Conservation (phyloP, 208 protist species). For the Histomonas meleagridis region DNA sequence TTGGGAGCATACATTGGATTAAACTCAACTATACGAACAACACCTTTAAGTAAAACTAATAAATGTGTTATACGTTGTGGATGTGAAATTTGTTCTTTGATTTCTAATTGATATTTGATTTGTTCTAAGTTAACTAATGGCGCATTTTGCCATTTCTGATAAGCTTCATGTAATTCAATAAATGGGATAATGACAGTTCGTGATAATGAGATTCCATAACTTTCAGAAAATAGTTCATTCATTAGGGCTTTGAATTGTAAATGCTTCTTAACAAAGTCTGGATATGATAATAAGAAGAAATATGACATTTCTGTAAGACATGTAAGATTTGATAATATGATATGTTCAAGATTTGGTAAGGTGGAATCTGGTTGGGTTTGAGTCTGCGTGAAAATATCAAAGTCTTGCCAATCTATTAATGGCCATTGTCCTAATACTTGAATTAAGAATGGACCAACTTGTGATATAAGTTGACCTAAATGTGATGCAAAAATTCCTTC, state of each 20-base stretch:
- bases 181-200: background rate
- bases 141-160: background rate
- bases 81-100: too few species aligned
- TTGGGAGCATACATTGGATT: background rate
- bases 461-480: background rate
- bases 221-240: background rate
- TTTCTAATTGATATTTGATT: too few species aligned
- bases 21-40: too few species aligned
- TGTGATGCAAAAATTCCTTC: background rate
- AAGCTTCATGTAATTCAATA: background rate
- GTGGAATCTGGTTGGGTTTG: background rate
- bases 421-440: constrained; percentile 4
- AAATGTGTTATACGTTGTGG: too few species aligned
- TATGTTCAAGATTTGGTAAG: background rate
- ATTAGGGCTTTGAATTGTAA: background rate
- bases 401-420: background rate
- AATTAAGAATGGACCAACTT: background rate
- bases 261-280: background rate
- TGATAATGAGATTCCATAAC: background rate
- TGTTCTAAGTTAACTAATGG: too few species aligned
- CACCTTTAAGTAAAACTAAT: too few species aligned
- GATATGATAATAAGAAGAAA: background rate
- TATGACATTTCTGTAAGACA: background rate
- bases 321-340: background rate
- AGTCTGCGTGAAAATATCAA: background rate